Conservation (phyloP, 2,329 filamentous ascomycete genomes). For the Fusarium chlamydosporum region DNA sequence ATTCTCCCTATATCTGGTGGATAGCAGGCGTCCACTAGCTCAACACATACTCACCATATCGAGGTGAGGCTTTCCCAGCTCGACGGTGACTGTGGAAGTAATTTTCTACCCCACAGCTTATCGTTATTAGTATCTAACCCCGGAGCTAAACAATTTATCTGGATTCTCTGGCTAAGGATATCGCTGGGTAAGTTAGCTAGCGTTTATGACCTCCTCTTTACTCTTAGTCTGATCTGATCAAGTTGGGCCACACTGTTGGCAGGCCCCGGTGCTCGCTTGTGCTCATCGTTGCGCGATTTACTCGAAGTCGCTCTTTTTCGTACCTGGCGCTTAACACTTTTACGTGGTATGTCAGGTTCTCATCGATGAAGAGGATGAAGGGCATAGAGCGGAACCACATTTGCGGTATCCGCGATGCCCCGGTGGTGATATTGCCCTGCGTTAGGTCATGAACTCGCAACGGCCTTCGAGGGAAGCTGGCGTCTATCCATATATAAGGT, state of each 20-base stretch:
- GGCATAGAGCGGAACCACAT: conserved; percentile 8
- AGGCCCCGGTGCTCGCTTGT: conserved; percentile 1
- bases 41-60: background rate
- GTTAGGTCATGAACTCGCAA: background rate
- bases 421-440: conserved; percentile 1
- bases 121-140: conserved; percentile 3
- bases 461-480: conserved; percentile 4
- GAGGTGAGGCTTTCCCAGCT: conserved; percentile 1
- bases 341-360: conserved; percentile 2
- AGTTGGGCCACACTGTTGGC: conserved; percentile 4
- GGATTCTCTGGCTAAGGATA: background rate
- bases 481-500: background rate
- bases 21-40: background rate
- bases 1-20: background rate
- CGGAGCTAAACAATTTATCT: background rate
- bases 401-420: conserved; percentile 4
- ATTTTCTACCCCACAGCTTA: background rate
- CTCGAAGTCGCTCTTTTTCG: conserved; percentile 8
- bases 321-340: background rate
- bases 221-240: background rate
- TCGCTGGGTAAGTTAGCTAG: background rate
- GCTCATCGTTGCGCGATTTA: conserved; percentile 1
- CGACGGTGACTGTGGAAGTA: conserved; percentile 1
- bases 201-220: conserved; percentile 3
- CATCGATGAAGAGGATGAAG: conserved; percentile 2